Evolutionary conservation across 106 monocot species (phyloP).

Genomic region (Dendrobium catenatum): DNA sequence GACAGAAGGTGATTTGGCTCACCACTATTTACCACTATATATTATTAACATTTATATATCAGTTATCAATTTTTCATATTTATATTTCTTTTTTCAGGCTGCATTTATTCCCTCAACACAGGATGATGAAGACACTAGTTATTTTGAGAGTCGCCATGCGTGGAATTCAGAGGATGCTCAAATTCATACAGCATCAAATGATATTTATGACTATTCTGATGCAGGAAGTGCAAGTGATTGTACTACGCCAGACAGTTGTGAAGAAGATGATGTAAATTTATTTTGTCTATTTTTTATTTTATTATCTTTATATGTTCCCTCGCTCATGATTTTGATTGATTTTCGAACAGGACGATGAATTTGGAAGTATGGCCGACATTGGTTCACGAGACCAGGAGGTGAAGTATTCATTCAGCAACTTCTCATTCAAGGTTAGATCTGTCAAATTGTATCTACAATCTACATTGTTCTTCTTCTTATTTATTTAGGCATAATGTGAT

Average conservation of each 20-base stretch:
- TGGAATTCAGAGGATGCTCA: conserved; percentile 53
- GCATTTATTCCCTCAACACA: conserved; percentile 84
- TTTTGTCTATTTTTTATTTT: conserved; percentile 1
- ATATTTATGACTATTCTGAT: conserved; percentile 39
- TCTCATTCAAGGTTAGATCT: conserved; percentile 79
- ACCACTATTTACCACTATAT: neutral
- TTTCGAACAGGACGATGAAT: conserved; percentile 66
- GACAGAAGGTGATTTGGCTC: conserved; percentile 53
- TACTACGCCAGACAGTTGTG: conserved; percentile 49
- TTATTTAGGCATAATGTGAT: neutral
- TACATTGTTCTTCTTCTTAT: neutral
- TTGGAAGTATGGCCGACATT: conserved; percentile 63
- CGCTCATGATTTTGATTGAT: conserved; percentile 1
- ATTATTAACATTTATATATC: neutral
- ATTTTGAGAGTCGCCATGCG: conserved; percentile 68
- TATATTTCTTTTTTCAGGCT: conserved; percentile 40
- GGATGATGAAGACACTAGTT: conserved; percentile 89
- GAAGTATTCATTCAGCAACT: conserved; percentile 94
- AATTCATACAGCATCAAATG: conserved; percentile 15
- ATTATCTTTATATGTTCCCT: neutral
- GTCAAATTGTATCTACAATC: neutral
- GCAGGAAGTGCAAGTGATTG: conserved; percentile 51
- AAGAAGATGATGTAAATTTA: conserved; percentile 66
- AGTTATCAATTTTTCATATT: neutral
- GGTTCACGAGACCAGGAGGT: conserved; percentile 20